Conservation (phyloP, 2,329 filamentous ascomycete genomes). For the Cercospora beticola region DNA sequence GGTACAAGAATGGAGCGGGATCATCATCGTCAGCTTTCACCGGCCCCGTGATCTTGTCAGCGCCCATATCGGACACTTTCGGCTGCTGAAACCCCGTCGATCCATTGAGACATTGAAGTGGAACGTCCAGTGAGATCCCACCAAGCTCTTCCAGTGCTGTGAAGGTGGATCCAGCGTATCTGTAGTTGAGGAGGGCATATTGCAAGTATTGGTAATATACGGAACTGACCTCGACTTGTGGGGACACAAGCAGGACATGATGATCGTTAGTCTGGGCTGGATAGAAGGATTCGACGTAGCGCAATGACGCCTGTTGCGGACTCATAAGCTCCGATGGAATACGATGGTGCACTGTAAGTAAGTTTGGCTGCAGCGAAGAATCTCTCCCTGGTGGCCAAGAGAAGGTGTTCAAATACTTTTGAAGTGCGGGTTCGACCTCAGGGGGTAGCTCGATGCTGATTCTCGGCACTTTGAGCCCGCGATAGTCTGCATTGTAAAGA, state of each 20-base stretch:
- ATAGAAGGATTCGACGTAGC: slow-evolving; percentile 86
- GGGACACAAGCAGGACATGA: slow-evolving; percentile 81
- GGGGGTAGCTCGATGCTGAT: slow-evolving; percentile 82
- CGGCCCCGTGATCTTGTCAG: slow-evolving; percentile 25
- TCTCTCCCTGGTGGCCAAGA: slow-evolving; percentile 64
- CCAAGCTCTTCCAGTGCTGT: slow-evolving; percentile 60
- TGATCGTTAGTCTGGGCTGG: slow-evolving; percentile 62
- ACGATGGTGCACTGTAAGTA: slow-evolving; percentile 70
- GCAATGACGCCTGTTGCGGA: slow-evolving; percentile 69
- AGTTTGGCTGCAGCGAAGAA: slow-evolving; percentile 44
- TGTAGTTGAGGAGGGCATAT: slow-evolving; percentile 74
- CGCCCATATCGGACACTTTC: slow-evolving; percentile 39
- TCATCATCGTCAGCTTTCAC: slow-evolving; percentile 36
- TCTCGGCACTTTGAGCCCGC: slow-evolving; percentile 66
- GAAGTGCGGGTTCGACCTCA: slow-evolving; percentile 64
- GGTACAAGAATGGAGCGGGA: slow-evolving; percentile 72
- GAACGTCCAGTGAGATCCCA: slow-evolving; percentile 77
- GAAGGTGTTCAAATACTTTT: slow-evolving; percentile 62
- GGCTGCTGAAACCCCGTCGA: slow-evolving; percentile 56
- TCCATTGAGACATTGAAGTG: slow-evolving; percentile 63
- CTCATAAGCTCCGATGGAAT: slow-evolving; percentile 61
- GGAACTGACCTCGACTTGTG: slow-evolving; percentile 75
- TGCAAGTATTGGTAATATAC: slow-evolving; percentile 85
- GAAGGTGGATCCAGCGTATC: slow-evolving; percentile 59
- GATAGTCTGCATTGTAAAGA: slow-evolving; percentile 72